Evolutionary conservation across 208 protist genomes (phyloP).

Genomic region (Leishmania mexicana): DNA sequence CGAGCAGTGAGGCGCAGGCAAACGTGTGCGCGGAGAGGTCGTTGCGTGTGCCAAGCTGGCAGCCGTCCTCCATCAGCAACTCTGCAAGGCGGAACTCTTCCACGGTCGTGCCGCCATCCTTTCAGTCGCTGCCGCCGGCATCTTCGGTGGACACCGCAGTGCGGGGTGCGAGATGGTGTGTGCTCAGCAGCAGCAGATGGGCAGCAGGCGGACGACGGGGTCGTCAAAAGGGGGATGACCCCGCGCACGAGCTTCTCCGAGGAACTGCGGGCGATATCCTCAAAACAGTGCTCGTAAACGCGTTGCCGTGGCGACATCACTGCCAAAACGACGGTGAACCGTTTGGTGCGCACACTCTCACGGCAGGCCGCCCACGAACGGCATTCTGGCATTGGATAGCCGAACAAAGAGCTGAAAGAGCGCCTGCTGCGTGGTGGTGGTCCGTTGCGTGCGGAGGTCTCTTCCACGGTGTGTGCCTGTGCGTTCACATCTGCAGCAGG

Average conservation of each 20-base stretch:
- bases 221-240: not conserved
- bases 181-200: no score
- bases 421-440: not conserved
- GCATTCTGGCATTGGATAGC: slow-evolving; percentile 7
- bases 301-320: slow-evolving; percentile 1
- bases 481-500: slow-evolving; percentile 20
- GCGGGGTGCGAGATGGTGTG: no score
- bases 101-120: no score
- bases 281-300: slow-evolving; percentile 6
- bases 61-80: no score
- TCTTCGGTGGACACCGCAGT: no score
- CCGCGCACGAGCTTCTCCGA: slow-evolving; percentile 19
- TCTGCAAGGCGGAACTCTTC: no score
- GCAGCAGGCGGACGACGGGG: no score
- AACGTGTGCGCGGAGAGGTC: slow-evolving; percentile 20
- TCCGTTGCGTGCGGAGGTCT: no score
- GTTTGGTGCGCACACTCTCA: slow-evolving; percentile 21
- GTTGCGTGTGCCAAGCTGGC: no score
- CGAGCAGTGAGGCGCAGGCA: slow-evolving; percentile 22
- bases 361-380: slow-evolving; percentile 14
- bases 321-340: slow-evolving; percentile 11
- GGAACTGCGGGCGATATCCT: slow-evolving; percentile 3
- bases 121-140: no score
- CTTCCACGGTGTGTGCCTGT: slow-evolving; percentile 3
- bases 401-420: slow-evolving; percentile 23